Percentiles rank a stretch among this genome's conserved stretches.
phyloP scores from a whole-genome alignment of 2,329 filamentous ascomycete genomes.

The Bipolaris cookei region DNA sequence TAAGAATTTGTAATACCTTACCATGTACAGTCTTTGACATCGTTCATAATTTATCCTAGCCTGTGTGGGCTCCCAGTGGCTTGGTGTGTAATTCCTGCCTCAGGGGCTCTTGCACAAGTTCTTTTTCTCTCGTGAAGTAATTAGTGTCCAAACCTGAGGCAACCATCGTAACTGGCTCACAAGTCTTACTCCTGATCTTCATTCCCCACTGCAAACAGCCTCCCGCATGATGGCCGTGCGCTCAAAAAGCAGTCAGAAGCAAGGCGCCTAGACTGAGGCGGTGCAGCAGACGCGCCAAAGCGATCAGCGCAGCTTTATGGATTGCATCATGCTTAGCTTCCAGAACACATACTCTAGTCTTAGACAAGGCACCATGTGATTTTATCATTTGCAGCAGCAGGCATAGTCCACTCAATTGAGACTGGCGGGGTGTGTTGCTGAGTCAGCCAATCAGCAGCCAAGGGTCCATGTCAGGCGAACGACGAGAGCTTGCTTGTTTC shows the following conservation, averaged over 20 bases:
- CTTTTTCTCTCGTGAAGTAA: background rate
- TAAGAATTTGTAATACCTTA: background rate
- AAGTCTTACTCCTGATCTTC: background rate
- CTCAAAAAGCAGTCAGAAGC: background rate
- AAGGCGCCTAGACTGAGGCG: background rate
- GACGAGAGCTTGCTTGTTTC: slow-evolving; percentile 17
- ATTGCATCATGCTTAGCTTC: background rate
- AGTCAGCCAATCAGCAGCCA: slow-evolving; percentile 6
- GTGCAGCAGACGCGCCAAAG: background rate
- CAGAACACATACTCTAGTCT: background rate
- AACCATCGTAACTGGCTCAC: background rate
- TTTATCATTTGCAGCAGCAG: background rate
- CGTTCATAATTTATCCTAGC: background rate
- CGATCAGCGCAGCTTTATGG: background rate
- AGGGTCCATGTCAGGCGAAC: slow-evolving; percentile 17
- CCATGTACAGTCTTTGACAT: background rate
- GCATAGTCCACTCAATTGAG: slow-evolving; percentile 7
- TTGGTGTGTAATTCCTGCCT: background rate
- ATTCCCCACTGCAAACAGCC: no score
- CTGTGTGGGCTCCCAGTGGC: background rate
- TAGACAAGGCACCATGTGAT: background rate
- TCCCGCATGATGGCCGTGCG: background rate
- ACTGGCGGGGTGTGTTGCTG: background rate
- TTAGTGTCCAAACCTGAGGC: background rate
- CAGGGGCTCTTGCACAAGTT: no score